Conservation (phyloP, 768 basidiomycete species). For the Russula brevipes region DNA sequence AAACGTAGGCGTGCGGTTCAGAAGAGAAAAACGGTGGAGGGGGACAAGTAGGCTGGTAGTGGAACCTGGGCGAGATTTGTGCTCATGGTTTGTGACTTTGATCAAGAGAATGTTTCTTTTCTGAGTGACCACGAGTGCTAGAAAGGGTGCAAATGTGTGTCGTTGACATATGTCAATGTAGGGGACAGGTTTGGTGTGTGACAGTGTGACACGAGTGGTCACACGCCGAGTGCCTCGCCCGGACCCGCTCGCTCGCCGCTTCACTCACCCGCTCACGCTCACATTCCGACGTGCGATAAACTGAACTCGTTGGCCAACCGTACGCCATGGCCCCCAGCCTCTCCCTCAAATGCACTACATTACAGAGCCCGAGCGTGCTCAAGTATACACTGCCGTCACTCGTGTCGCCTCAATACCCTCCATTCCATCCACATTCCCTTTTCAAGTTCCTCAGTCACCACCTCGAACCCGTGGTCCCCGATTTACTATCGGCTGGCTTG, state of each 20-base stretch:
- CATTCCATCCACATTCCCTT: constrained; percentile 14
- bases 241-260: no score
- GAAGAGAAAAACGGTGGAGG: constrained; percentile 1
- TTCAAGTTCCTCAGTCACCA: constrained; percentile 6
- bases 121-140: no score
- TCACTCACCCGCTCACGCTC: no score
- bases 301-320: no score
- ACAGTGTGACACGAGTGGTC: no score
- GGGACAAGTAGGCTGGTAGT: neutral
- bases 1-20: constrained; percentile 5
- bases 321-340: neutral
- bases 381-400: constrained; percentile 9
- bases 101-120: no score
- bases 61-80: neutral
- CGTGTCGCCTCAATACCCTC: constrained; percentile 11
- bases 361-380: constrained; percentile 16
- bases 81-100: neutral
- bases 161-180: no score
- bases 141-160: no score
- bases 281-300: no score
- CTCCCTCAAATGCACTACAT: constrained; percentile 20
- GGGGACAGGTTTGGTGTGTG: no score
- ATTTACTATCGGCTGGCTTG: constrained; percentile 17
- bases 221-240: no score
- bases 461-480: constrained; percentile 14